phyloP scores from a whole-genome alignment of 1,284 basidiomycete species.

The Cryptococcus sp. region DNA sequence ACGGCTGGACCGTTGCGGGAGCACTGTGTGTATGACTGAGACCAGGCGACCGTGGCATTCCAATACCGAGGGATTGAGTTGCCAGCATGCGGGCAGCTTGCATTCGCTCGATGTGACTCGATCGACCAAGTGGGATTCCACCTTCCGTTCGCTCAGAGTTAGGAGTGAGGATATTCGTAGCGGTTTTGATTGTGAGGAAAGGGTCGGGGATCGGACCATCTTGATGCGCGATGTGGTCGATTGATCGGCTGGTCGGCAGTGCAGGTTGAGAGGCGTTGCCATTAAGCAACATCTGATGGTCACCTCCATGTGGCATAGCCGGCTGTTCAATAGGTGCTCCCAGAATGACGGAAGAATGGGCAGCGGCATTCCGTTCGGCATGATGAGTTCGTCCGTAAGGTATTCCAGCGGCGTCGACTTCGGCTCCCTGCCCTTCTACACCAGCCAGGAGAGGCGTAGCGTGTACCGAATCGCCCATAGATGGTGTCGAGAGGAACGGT shows the following conservation, averaged over 20 bases:
- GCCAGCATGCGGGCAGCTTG: constrained; percentile 43
- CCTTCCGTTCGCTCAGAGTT: constrained; percentile 58
- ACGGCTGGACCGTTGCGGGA: not conserved
- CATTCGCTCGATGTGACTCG: constrained; percentile 55
- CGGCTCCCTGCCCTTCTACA: constrained; percentile 3
- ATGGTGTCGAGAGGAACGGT: constrained; percentile 34
- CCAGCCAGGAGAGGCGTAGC: constrained; percentile 23
- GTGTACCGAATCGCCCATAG: constrained; percentile 26
- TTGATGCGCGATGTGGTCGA: constrained; percentile 33
- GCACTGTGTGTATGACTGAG: constrained; percentile 1
- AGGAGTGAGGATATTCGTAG: constrained; percentile 30
- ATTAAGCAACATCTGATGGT: constrained; percentile 39
- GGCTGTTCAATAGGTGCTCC: constrained; percentile 26
- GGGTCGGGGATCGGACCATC: constrained; percentile 45
- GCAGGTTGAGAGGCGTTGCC: constrained; percentile 38
- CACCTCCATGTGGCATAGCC: constrained; percentile 25
- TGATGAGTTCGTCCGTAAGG: constrained; percentile 69
- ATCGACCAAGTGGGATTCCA: constrained; percentile 65
- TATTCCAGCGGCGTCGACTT: constrained; percentile 56
- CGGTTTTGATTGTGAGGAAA: constrained; percentile 47
- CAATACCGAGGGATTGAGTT: constrained; percentile 43
- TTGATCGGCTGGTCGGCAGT: not conserved
- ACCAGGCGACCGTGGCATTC: constrained; percentile 32
- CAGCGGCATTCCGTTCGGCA: constrained; percentile 32
- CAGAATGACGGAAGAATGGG: constrained; percentile 18